Percentiles rank a stretch among this genome's conserved stretches.
phyloP scores from a whole-genome alignment of 208 protist species.

The Leishmania major region DNA sequence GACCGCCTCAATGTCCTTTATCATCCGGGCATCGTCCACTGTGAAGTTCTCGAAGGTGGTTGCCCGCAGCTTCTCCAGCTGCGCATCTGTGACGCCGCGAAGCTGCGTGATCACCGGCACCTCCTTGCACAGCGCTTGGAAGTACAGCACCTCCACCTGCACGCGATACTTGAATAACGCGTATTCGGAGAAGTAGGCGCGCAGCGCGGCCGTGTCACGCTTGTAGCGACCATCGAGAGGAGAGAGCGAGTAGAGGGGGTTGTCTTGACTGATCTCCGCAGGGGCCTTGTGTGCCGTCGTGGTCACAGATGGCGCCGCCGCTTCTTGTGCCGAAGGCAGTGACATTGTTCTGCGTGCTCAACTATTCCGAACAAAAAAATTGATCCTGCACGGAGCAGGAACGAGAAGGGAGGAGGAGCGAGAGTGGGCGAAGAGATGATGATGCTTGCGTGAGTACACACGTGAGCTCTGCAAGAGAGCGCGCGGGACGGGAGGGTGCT shows the following conservation, averaged over 20 bases:
- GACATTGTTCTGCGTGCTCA: neutral
- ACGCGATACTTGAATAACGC: constrained; percentile 92
- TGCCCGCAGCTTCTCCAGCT: constrained; percentile 53
- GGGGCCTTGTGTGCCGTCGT: constrained; percentile 30
- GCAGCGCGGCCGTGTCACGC: constrained; percentile 53
- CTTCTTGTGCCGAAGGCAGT: neutral
- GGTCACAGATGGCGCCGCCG: neutral
- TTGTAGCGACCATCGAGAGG: constrained; percentile 96
- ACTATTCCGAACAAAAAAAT: neutral
- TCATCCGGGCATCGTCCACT: constrained; percentile 71
- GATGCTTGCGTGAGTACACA: neutral
- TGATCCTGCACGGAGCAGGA: neutral
- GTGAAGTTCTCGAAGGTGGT: constrained; percentile 78
- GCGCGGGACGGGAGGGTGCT: neutral
- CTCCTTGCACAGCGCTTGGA: constrained; percentile 76
- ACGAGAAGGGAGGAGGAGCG: neutral
- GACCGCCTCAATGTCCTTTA: constrained; percentile 93
- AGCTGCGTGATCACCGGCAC: constrained; percentile 64
- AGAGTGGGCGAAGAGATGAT: neutral
- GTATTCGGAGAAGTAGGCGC: constrained; percentile 93
- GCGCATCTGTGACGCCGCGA: constrained; percentile 46
- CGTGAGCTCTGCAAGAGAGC: neutral
- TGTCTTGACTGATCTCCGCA: constrained; percentile 43
- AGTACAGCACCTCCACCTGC: constrained; percentile 93
- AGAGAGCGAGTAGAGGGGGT: constrained; percentile 87